Percentiles rank a stretch among this genome's conserved stretches.
Conservation (phyloP, 345 rosid genomes). For the Geranium rotundifolium region DNA sequence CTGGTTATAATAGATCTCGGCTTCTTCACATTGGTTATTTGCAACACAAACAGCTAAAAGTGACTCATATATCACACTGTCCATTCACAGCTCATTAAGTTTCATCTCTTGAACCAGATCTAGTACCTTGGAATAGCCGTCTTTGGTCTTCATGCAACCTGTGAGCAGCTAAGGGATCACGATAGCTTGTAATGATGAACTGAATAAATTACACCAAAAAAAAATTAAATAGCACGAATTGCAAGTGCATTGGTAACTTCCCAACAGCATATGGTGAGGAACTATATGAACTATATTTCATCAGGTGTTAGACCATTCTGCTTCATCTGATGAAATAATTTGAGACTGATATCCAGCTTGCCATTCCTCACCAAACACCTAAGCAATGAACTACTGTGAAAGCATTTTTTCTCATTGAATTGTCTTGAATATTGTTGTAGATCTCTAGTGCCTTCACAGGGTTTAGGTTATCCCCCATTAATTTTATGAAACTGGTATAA, state of each 20-base stretch:
- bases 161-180: conserved; percentile 56
- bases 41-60: conserved; percentile 89
- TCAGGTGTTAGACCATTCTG: conserved; percentile 75
- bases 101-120: conserved; percentile 63
- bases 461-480: conserved; percentile 43
- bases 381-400: conserved; percentile 69
- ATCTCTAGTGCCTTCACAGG: conserved; percentile 61
- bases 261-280: too few species aligned
- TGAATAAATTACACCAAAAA: neutral
- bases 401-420: conserved; percentile 50
- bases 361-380: conserved; percentile 68
- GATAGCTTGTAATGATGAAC: conserved; percentile 12
- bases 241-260: too few species aligned
- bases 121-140: conserved; percentile 60
- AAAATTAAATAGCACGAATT: too few species aligned
- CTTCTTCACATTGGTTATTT: conserved; percentile 57
- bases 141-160: conserved; percentile 67
- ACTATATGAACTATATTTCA: conserved; percentile 62
- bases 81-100: conserved; percentile 48
- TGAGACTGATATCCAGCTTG: conserved; percentile 46
- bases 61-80: conserved; percentile 73
- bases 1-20: conserved; percentile 54
- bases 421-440: conserved; percentile 54
- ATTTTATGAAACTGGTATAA: conserved; percentile 67
- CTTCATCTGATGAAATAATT: conserved; percentile 84